phyloP scores from a whole-genome alignment of 148 eudicot genomes.

The Rhododendron kiyosumense region DNA sequence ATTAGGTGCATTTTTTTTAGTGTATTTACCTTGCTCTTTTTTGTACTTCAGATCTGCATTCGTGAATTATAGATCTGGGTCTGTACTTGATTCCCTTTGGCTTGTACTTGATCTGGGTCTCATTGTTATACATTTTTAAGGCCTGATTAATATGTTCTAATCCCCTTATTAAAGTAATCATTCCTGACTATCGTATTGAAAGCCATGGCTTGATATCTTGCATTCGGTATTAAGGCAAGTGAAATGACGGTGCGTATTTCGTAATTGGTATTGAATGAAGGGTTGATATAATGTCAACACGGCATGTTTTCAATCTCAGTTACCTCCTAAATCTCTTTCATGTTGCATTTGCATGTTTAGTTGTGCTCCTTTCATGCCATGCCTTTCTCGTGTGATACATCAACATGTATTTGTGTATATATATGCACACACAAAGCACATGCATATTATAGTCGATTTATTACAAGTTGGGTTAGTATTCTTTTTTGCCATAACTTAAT shows the following conservation, averaged over 20 bases:
- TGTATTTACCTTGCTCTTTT: background rate
- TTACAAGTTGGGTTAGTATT: background rate
- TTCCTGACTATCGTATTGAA: too few species aligned
- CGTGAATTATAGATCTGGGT: background rate
- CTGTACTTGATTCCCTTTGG: too few species aligned
- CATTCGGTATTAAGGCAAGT: too few species aligned
- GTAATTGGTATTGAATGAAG: too few species aligned
- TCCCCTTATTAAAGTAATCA: too few species aligned
- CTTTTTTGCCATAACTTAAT: background rate
- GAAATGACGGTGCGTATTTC: too few species aligned
- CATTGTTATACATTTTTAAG: too few species aligned
- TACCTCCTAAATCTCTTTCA: background rate
- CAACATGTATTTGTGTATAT: background rate
- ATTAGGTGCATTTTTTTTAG: background rate
- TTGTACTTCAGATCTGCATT: constrained; percentile 6
- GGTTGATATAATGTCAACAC: too few species aligned
- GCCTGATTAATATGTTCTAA: too few species aligned
- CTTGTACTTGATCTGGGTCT: too few species aligned
- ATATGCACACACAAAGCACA: background rate
- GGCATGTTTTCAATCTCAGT: background rate
- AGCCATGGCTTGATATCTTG: too few species aligned
- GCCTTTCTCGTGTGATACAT: background rate
- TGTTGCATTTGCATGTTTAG: background rate
- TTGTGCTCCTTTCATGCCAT: background rate
- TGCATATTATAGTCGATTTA: background rate